Base-by-base conservation (phyloP, 257 asterid genomes). In the Thymus quinquecostatus region DNA sequence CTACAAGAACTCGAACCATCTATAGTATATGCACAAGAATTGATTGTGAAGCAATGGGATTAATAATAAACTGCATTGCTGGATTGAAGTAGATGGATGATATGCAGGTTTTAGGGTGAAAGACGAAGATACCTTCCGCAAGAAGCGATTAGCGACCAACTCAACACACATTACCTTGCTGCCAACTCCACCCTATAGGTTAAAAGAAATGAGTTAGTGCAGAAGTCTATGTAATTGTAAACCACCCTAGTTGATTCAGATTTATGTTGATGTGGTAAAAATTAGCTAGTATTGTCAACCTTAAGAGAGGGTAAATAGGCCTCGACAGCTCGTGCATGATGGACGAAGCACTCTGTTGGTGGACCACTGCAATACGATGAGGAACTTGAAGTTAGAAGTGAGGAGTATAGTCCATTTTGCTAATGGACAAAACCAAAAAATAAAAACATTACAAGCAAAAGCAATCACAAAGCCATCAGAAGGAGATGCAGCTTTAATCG, bases 1-100 rank as follows among this genome's bases (percentile, higher is more conserved):
- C 98, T 66, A 95, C 99, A 69, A 95, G 92, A 67, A 95, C 99
- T 62, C 99, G 87, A 73, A 95, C 92, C 99, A 95, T 95, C 99
- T 94, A 80, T 56, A 45, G 36, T 1, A 1, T 1, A 36, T 64
- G 54, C 63, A 76, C 68, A 62, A 68, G 10, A 68, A 61, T 27
- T 27, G 60, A 50, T 54, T 28, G 65, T 47, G 28, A 45, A 58
- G 51, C 56, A 30, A 68, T 57, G 32, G 48, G 49, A 66, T 62
- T 48, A 21, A 21, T 21, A 21, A 21, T 21, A 11, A 51, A 51
- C 58, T 9, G n/a, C 63, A 67, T 38, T 30, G 34, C 33, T 8
- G 29, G 21, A 28, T 59, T 10, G 27, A 33, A 41, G 47, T 41
- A 62, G 14, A 36, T 72, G 9, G 34, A 47, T 34, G 54, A 34